These are phyloP conservation scores for Mycena venus DNA, from an alignment of 768 basidiomycete genomes.

Conservation along the genomic window DNA sequence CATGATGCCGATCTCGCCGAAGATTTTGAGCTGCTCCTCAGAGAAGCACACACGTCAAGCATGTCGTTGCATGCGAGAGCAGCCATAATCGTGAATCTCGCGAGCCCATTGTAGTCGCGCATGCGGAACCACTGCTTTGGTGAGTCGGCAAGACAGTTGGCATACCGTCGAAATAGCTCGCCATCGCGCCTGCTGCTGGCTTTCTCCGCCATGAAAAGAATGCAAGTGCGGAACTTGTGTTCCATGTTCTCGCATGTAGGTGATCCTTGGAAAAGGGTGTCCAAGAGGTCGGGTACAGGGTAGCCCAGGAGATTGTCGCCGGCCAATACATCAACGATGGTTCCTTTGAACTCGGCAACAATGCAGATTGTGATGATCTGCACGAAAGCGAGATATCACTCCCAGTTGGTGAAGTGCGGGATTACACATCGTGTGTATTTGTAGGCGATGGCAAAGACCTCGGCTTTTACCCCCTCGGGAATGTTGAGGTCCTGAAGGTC, in stretches of 20 bases:
- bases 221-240: not conserved
- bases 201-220: not conserved
- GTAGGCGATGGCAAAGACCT: not conserved
- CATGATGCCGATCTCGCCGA: not conserved
- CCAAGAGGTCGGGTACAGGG: not conserved
- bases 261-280: not conserved
- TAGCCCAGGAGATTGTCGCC: not conserved
- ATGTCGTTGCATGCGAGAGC: conserved; percentile 3
- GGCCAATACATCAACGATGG: not conserved
- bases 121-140: not conserved
- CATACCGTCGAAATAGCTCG: not conserved
- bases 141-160: not conserved
- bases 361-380: not conserved
- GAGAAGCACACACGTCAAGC: not conserved
- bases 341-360: not conserved
- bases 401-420: not conserved
- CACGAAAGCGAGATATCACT: not conserved
- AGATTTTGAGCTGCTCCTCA: not conserved
- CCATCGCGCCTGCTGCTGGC: not conserved
- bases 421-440: not conserved
- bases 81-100: not conserved
- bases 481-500: not conserved
- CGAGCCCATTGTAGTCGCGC: not conserved
- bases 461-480: not conserved
- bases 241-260: not conserved